Percentiles rank a stretch among this genome's conserved stretches.
Conservation (phyloP, 139 green algal genomes). For the Pleodorina starrii region DNA sequence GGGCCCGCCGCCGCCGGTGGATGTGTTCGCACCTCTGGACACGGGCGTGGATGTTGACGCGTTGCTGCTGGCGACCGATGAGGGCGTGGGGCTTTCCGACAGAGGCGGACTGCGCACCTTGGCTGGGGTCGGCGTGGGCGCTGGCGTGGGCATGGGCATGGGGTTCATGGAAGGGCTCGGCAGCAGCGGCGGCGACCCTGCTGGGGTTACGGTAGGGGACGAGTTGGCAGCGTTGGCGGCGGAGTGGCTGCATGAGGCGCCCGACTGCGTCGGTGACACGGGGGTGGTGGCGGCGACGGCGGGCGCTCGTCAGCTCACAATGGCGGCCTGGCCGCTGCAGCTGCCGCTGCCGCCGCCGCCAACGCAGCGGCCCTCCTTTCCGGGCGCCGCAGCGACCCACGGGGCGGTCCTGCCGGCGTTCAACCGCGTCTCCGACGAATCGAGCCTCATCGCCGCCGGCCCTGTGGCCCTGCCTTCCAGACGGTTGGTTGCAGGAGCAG, state of each 20-base stretch:
- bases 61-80: not conserved
- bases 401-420: not conserved
- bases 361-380: not conserved
- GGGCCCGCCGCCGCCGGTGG: not conserved
- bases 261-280: not conserved
- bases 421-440: slow-evolving; percentile 17
- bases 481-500: not conserved
- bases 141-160: not conserved
- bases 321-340: too few relatives aligned
- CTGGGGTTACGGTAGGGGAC: not conserved
- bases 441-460: slow-evolving; percentile 4
- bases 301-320: too few relatives aligned
- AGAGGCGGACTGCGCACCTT: not conserved
- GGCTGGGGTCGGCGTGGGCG: not conserved
- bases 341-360: not conserved
- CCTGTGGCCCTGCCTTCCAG: not conserved
- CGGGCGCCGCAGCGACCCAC: not conserved
- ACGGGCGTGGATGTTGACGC: not conserved
- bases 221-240: slow-evolving; percentile 3
- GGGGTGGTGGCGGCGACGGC: not conserved
- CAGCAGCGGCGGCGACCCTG: not conserved
- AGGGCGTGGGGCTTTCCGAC: not conserved
- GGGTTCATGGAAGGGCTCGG: not conserved
- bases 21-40: not conserved
- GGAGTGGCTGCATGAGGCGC: not conserved